A percentile compares a stretch with the other conserved stretches of the same genome.
phyloP scores from a whole-genome alignment of 371 early-diverging fungal species.

The Mucor plumbeus region DNA sequence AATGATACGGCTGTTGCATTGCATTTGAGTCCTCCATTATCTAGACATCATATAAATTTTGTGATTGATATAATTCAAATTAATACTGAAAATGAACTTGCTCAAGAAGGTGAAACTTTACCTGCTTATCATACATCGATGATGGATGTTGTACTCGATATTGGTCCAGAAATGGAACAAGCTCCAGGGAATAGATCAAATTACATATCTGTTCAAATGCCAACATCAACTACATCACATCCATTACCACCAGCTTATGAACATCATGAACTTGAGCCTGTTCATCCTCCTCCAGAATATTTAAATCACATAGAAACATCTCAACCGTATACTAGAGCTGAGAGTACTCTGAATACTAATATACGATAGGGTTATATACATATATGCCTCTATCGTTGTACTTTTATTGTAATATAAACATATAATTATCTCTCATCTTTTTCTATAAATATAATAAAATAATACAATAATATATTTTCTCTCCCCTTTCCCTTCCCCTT shows the following conservation, averaged over 20 bases:
- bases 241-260: constrained; percentile 29
- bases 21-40: constrained; percentile 24
- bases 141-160: constrained; percentile 42
- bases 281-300: constrained; percentile 28
- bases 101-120: constrained; percentile 30
- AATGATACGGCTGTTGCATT: constrained; percentile 33
- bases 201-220: constrained; percentile 1
- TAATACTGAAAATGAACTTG: constrained; percentile 34
- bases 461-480: too few species aligned
- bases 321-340: background rate
- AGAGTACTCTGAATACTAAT: background rate
- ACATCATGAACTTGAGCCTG: constrained; percentile 6
- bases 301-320: background rate
- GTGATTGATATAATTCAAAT: constrained; percentile 40
- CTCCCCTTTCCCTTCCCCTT: too few species aligned
- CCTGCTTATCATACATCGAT: constrained; percentile 40
- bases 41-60: constrained; percentile 30
- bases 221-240: constrained; percentile 1
- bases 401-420: background rate
- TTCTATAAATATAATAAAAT: too few species aligned
- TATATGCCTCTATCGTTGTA: background rate
- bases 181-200: constrained; percentile 6
- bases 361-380: background rate
- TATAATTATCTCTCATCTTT: background rate
- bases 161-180: constrained; percentile 33